Evolutionary conservation across 371 early-diverging fungal genomes (phyloP).

Genomic region (Mucor indicus): DNA sequence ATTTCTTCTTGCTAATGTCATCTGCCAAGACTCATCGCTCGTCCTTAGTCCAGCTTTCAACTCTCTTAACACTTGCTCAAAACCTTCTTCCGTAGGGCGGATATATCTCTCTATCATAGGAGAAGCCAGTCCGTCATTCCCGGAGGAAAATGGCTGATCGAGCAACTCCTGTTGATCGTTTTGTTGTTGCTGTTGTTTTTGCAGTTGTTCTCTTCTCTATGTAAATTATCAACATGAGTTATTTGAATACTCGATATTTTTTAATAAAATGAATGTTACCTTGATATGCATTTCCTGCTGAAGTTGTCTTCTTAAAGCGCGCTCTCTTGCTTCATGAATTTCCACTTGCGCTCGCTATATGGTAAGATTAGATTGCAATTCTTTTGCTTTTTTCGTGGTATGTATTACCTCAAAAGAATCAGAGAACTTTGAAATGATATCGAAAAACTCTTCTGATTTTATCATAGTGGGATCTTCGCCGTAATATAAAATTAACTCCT

Average conservation of each 20-base stretch:
- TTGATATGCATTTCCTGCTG: slow-evolving; percentile 18
- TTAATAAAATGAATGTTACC: not conserved
- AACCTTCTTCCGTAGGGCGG: slow-evolving; percentile 21
- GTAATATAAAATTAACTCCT: slow-evolving; percentile 63
- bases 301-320: slow-evolving; percentile 20
- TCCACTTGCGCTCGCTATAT: slow-evolving; percentile 23
- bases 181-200: slow-evolving; percentile 6
- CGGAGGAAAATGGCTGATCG: not conserved
- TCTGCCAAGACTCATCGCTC: slow-evolving; percentile 27
- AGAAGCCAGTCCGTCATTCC: not conserved
- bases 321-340: slow-evolving; percentile 28
- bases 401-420: slow-evolving; percentile 38
- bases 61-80: slow-evolving; percentile 36
- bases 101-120: not conserved
- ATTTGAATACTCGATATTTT: not conserved
- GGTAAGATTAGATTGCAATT: no score
- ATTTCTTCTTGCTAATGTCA: no score
- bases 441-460: slow-evolving; percentile 87
- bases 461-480: slow-evolving; percentile 79
- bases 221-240: not conserved
- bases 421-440: slow-evolving; percentile 47
- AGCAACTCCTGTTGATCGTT: not conserved
- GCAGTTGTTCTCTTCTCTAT: slow-evolving; percentile 9
- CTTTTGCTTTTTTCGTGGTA: no score
- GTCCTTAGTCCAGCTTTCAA: slow-evolving; percentile 32